Evolutionary conservation across 2,329 filamentous ascomycete species (phyloP).

Genomic region (Fusarium papillatum): DNA sequence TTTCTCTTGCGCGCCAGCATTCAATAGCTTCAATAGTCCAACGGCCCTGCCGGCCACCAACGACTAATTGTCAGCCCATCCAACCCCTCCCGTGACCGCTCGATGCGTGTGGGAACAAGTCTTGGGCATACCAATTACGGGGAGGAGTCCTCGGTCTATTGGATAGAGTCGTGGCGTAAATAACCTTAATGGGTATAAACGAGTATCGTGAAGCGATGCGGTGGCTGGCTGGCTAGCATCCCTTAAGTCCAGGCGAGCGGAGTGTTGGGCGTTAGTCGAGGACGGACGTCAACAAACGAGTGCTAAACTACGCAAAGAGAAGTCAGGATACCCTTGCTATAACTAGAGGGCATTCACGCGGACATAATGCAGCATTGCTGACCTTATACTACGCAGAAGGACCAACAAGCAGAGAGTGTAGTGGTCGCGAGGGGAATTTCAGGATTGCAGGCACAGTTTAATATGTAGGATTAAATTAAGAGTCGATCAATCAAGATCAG

Average conservation of each 20-base stretch:
- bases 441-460: background rate
- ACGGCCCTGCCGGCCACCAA: background rate
- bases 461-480: background rate
- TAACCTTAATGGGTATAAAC: background rate
- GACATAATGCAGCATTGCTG: background rate
- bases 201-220: background rate
- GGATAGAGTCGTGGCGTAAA: background rate
- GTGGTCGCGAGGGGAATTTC: background rate
- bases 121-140: background rate
- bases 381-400: background rate
- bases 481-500: background rate
- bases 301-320: background rate
- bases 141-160: no score
- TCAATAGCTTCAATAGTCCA: background rate
- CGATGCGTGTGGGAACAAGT: background rate
- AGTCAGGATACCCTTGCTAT: background rate
- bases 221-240: background rate
- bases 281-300: background rate
- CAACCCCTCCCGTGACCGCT: background rate
- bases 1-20: background rate
- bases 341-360: background rate
- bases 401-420: background rate
- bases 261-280: background rate
- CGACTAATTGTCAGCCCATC: background rate
- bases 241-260: background rate